A percentile compares a stretch with the other conserved stretches of the same genome.
These are phyloP conservation scores for Sarocladiaceae sp. DNA, from an alignment of 2,329 filamentous ascomycete genomes.

Conservation along the genomic window DNA sequence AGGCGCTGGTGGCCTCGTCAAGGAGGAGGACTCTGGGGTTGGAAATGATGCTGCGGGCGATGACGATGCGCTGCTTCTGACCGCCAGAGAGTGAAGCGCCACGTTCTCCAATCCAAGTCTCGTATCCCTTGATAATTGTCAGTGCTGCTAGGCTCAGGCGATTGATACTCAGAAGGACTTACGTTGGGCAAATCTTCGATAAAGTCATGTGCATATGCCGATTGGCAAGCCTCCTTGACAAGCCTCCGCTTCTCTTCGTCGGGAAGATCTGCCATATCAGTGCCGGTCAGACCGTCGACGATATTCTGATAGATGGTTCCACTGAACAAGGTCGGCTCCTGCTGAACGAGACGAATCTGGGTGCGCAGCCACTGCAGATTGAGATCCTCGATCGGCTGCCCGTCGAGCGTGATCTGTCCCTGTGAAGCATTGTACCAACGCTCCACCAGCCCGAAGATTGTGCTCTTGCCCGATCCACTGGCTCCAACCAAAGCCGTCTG, in stretches of 20 bases:
- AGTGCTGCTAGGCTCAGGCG: too few relatives aligned
- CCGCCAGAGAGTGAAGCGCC: constrained; percentile 61
- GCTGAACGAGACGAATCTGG: constrained; percentile 45
- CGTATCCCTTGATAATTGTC: too few relatives aligned
- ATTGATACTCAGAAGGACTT: constrained; percentile 11
- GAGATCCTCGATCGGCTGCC: constrained; percentile 32
- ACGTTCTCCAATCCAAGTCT: constrained; percentile 56
- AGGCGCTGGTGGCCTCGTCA: constrained; percentile 62
- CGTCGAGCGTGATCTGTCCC: constrained; percentile 40
- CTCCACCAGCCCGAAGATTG: constrained; percentile 49
- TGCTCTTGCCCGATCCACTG: constrained; percentile 54
- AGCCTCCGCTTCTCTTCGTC: constrained; percentile 39
- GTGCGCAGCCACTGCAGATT: constrained; percentile 47
- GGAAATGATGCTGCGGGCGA: constrained; percentile 60
- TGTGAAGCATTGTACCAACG: constrained; percentile 50
- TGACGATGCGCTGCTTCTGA: constrained; percentile 60
- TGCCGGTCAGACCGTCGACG: constrained; percentile 36
- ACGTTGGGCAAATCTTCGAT: constrained; percentile 38
- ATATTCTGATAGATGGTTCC: constrained; percentile 48
- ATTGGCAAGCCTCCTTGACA: constrained; percentile 38
- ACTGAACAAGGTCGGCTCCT: constrained; percentile 48
- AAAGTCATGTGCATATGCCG: constrained; percentile 48
- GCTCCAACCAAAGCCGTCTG: constrained; percentile 51
- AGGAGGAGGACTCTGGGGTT: constrained; percentile 58
- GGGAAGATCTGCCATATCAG: constrained; percentile 27